These are phyloP conservation scores for Chlorociboria aeruginascens DNA, from an alignment of 495 filamentous ascomycete species.

Conservation along the genomic window DNA sequence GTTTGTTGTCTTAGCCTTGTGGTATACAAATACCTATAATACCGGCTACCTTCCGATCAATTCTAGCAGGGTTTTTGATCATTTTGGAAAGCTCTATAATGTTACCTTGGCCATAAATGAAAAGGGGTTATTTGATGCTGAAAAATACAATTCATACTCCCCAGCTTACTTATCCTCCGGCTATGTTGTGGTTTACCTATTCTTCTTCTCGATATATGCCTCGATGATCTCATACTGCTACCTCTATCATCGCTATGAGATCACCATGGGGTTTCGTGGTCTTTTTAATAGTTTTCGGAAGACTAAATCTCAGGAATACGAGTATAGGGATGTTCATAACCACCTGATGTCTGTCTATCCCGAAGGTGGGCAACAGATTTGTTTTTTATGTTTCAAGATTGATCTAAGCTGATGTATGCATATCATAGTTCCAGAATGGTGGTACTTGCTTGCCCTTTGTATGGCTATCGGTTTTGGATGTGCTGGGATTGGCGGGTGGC, in stretches of 20 bases:
- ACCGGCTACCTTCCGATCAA: conserved; percentile 42
- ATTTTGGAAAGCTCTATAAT: conserved; percentile 39
- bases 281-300: conserved; percentile 38
- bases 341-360: conserved; percentile 49
- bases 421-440: too few relatives aligned
- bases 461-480: too few relatives aligned
- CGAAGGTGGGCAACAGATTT: conserved; percentile 17
- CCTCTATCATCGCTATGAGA: conserved; percentile 41
- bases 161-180: conserved; percentile 51
- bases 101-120: conserved; percentile 41
- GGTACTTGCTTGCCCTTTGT: too few relatives aligned
- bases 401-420: too few relatives aligned
- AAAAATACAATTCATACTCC: conserved; percentile 43
- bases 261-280: conserved; percentile 19
- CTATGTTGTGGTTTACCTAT: conserved; percentile 30
- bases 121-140: conserved; percentile 33
- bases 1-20: not conserved
- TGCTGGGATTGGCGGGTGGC: conserved; percentile 25
- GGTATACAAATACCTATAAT: conserved; percentile 24
- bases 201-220: conserved; percentile 50
- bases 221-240: conserved; percentile 39
- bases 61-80: conserved; percentile 44
- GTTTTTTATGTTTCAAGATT: too few relatives aligned
- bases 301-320: conserved; percentile 32
- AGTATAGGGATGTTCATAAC: conserved; percentile 56